phyloP scores from a whole-genome alignment of 176 grass and related monocot species.

The Carex littledalei region DNA sequence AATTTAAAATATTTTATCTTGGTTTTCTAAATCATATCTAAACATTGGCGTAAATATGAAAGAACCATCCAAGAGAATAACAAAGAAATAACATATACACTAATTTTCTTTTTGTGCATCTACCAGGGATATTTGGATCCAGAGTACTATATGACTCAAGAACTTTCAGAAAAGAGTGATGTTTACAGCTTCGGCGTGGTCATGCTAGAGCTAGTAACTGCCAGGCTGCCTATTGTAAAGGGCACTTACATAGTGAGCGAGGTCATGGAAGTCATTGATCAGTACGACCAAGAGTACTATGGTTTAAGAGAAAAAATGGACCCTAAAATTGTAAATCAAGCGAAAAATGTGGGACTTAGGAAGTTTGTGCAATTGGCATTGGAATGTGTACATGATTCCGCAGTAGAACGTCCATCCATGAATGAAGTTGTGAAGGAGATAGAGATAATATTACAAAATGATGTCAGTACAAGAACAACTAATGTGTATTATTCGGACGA shows the following conservation, averaged over 20 bases:
- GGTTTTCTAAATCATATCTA: background rate
- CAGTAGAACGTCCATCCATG: constrained; percentile 51
- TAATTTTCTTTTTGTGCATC: constrained; percentile 10
- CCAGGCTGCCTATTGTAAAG: constrained; percentile 43
- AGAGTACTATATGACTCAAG: constrained; percentile 93
- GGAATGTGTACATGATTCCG: constrained; percentile 55
- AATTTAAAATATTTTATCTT: background rate
- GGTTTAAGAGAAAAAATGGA: constrained; percentile 51
- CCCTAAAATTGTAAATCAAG: constrained; percentile 38
- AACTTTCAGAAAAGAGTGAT: constrained; percentile 74
- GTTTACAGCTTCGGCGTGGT: constrained; percentile 79
- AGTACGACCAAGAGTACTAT: constrained; percentile 42
- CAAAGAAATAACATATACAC: background rate
- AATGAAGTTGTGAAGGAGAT: constrained; percentile 69
- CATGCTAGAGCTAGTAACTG: constrained; percentile 63
- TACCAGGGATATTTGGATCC: constrained; percentile 74
- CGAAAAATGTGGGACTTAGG: constrained; percentile 33
- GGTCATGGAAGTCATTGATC: constrained; percentile 47
- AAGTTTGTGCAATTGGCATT: constrained; percentile 76
- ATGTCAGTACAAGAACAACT: background rate
- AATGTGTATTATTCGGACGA: background rate
- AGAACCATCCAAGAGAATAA: background rate
- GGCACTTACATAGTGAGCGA: constrained; percentile 66
- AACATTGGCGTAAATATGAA: background rate
- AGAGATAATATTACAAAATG: constrained; percentile 47